phyloP scores from a whole-genome alignment of 139 green algal species.

The Axilococcus clingmanii region DNA sequence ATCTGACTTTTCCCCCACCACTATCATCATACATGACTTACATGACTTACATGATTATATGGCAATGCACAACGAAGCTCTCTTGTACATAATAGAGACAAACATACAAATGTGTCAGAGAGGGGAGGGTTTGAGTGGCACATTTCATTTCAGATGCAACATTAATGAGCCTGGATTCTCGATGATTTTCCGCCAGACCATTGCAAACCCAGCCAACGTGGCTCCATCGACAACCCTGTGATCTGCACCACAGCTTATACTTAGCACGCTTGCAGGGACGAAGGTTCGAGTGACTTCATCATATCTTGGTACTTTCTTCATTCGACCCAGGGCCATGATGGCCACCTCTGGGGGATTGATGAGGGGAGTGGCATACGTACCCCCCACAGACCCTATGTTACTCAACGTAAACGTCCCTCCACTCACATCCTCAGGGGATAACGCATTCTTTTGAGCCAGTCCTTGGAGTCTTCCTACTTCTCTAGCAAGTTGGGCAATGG shows the following conservation, averaged over 20 bases:
- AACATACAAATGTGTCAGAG: no score
- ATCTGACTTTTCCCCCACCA: no score
- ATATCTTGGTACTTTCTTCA: conserved; percentile 11
- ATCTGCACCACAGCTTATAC: conserved; percentile 22
- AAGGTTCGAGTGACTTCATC: not conserved
- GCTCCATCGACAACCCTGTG: conserved; percentile 76
- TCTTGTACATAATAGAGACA: no score
- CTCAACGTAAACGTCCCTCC: conserved; percentile 76
- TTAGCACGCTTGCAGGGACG: conserved; percentile 5
- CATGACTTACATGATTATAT: no score
- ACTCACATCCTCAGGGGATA: conserved; percentile 48
- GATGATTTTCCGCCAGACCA: conserved; percentile 51
- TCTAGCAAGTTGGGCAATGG: conserved; percentile 41
- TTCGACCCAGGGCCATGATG: conserved; percentile 76
- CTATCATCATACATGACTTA: no score
- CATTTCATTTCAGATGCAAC: conserved; percentile 32
- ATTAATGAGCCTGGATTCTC: conserved; percentile 64
- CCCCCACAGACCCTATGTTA: conserved; percentile 85
- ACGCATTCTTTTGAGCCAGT: conserved; percentile 42
- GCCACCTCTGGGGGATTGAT: conserved; percentile 61
- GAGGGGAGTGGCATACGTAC: conserved; percentile 69
- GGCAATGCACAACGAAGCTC: no score
- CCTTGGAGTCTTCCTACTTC: conserved; percentile 64
- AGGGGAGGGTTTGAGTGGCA: no score
- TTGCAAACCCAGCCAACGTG: conserved; percentile 60